Base-by-base conservation (phyloP, 1,139 yeast species). In the Yueomyces sp. region DNA sequence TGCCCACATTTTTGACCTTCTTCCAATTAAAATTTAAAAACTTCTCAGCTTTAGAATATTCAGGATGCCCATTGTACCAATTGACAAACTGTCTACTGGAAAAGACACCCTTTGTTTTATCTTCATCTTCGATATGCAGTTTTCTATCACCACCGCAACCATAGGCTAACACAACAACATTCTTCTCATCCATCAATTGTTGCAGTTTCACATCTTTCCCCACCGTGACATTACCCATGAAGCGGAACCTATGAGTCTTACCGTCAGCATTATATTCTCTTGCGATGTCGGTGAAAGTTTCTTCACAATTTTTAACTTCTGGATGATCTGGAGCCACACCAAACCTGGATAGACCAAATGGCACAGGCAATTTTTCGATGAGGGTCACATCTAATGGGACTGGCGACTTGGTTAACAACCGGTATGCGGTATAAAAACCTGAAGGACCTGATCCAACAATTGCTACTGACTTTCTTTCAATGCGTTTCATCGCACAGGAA, bases 321-420 rank as follows among this genome's bases (percentile, higher is more conserved):
- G 96, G 96, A 61, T 91, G 98, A 63, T 91, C 99, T 1, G 99
- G 99, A 0, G 98, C 97, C n/a, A 91, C 97, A 1, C 99, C 99
- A 57, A 76, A 89, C 38, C 99, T 65, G 40, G 91, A 79, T 36
- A 91, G 68, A 0, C 99, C 99, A 64, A 74, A 91, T 0, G 98
- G 98, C 2, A 89, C 79, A 0, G 97, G 96, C 35, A 81, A 66
- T 46, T 78, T 70, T 55, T 91, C 99, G 66, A 79, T 87, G 52
- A 82, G 66, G 47, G 80, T 82, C 9, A 79, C 64, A 45, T 72
- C 60, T 11, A 78, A 51, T n/a, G 70, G 64, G 49, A 75, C 60
- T 8, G 67, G 63, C 11, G 66, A 52, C 45, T 75, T 74, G 48
- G 75, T 76, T 39, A 89, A 65, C 19, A 89, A 62, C 44, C 85